Evolutionary conservation across 2,329 filamentous ascomycete species (phyloP).

Genomic region (Ceratocystis eucalypticola): DNA sequence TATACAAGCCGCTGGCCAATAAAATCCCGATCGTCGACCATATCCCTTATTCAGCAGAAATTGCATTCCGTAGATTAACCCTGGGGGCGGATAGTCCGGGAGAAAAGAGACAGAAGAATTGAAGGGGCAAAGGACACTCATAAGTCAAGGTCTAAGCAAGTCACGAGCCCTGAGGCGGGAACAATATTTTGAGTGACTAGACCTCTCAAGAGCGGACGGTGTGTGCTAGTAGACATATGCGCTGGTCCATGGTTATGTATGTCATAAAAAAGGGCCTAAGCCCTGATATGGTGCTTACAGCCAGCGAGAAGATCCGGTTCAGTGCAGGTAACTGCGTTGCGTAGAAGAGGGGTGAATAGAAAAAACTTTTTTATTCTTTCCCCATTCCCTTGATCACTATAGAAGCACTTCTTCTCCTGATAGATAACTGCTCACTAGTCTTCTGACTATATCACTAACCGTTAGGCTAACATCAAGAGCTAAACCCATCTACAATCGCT

Average conservation of each 20-base stretch:
- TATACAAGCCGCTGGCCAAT: neutral
- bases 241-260: neutral
- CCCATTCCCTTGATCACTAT: neutral
- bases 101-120: neutral
- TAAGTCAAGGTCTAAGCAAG: neutral
- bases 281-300: neutral
- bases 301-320: neutral
- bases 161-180: neutral
- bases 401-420: neutral
- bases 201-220: neutral
- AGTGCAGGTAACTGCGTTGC: neutral
- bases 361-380: neutral
- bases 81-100: neutral
- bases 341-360: neutral
- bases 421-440: neutral
- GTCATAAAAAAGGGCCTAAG: neutral
- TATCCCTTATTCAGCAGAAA: neutral
- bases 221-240: neutral
- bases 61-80: neutral
- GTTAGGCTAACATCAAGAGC: neutral
- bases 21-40: neutral
- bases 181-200: neutral
- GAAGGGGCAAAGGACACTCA: neutral
- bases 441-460: neutral
- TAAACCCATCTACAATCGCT: neutral